Percentiles rank a stretch among this genome's conserved stretches.
These are phyloP conservation scores for Cladosporium sp. DNA, from an alignment of 2,329 filamentous ascomycete genomes.

Conservation along the genomic window DNA sequence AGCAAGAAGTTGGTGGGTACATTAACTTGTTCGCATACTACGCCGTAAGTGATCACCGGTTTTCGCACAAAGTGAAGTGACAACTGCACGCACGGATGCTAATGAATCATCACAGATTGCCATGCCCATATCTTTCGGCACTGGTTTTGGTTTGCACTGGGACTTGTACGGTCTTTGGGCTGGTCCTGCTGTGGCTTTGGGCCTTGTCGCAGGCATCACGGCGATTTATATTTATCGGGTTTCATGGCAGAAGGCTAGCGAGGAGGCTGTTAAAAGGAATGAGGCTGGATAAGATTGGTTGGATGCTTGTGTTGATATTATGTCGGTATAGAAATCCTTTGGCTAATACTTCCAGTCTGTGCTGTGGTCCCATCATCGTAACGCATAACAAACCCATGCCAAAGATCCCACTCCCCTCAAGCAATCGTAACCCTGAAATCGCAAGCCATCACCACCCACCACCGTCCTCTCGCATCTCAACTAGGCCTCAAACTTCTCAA, in stretches of 20 bases:
- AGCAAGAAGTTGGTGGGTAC: conserved; percentile 85
- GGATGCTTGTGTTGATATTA: no score
- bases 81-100: not conserved
- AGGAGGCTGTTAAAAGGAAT: conserved; percentile 57
- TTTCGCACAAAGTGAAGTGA: no score
- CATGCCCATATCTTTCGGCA: conserved; percentile 74
- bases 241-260: conserved; percentile 55
- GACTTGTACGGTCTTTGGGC: conserved; percentile 76
- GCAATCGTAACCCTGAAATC: no score
- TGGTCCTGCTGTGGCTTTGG: conserved; percentile 58
- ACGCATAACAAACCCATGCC: no score
- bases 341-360: no score
- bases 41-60: conserved; percentile 35
- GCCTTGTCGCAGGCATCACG: conserved; percentile 54
- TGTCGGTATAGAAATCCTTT: no score
- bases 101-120: conserved; percentile 48
- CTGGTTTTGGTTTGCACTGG: conserved; percentile 73
- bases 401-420: no score
- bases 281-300: conserved; percentile 30
- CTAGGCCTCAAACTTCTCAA: conserved; percentile 20
- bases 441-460: not conserved
- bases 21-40: conserved; percentile 87
- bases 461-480: not conserved
- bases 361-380: no score
- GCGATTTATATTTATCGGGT: conserved; percentile 51